Base-by-base conservation (phyloP, 2,329 filamentous ascomycete genomes). In the Ramichloridium luteum region DNA sequence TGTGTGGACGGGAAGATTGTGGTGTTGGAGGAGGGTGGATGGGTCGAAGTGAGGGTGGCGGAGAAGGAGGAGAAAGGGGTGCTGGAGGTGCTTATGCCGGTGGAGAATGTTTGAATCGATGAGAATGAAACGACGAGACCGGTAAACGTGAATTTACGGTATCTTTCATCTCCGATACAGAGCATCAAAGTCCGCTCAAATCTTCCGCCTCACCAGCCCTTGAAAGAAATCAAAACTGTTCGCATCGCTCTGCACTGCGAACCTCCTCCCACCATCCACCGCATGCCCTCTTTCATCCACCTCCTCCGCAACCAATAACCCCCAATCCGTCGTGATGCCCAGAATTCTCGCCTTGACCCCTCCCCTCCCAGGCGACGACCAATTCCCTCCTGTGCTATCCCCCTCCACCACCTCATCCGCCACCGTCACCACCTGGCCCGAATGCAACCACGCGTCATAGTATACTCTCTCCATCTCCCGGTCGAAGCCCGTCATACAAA, bases 161-260 rank as follows among this genome's bases (percentile, higher is more conserved):
- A n/a, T n/a, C n/a, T n/a, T n/a, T n/a, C n/a, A n/a, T n/a, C n/a
- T n/a, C n/a, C n/a, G n/a, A n/a, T n/a, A n/a, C n/a, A n/a, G n/a
- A n/a, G n/a, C n/a, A n/a, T n/a, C n/a, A n/a, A n/a, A n/a, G n/a
- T n/a, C n/a, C n/a, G 20, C 20, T 39, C 25, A 85, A 2, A 76
- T 57, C 65, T 93, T 96, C 49, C 78, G 72, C 62, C 74, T 83
- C 13, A 98, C 63, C 48, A 98, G 52, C 0, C 90, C 90, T 51
- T 73, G 82, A 61, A 93, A 93, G 56, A 93, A 98, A 59, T 98
- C 90, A 62, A 98, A 98, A 56, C 86, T 94, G 51, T 98, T 98
- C 54, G 86, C 84, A 56, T 98, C 90, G 55, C 85, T 94, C 64
- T 94, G 86, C 58, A 98, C 59, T 46, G 79, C 74, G 71, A 80